Conservation (phyloP, 805 yeast species). For the Teunomyces kruisii region DNA sequence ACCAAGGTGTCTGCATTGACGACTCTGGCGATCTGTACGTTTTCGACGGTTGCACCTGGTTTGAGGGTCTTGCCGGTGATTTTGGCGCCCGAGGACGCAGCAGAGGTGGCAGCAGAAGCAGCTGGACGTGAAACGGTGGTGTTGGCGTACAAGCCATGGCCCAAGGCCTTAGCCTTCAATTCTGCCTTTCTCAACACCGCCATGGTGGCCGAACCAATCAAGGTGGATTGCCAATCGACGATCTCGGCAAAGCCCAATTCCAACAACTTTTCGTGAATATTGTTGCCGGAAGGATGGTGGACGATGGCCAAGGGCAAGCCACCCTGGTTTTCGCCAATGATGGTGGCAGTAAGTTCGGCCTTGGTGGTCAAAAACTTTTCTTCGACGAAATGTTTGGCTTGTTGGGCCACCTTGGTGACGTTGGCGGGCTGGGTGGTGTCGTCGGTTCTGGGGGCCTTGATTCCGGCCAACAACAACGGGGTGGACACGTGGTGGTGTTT, state of each 20-base stretch:
- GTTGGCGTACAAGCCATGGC: conserved; percentile 55
- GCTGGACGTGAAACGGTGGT: conserved; percentile 29
- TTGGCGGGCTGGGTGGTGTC: conserved; percentile 36
- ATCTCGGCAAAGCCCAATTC: conserved; percentile 72
- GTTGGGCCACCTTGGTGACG: conserved; percentile 64
- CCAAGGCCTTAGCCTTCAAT: conserved; percentile 56
- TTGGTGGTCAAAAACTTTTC: conserved; percentile 60
- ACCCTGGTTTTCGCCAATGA: conserved; percentile 61
- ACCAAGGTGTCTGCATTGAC: conserved; percentile 68
- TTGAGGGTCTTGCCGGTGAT: conserved; percentile 20
- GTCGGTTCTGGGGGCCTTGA: conserved; percentile 69
- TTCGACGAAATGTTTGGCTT: conserved; percentile 64
- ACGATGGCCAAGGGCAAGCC: conserved; percentile 61
- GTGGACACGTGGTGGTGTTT: conserved; percentile 54
- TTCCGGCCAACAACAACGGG: conserved; percentile 70
- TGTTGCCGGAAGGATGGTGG: conserved; percentile 71
- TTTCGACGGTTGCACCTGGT: conserved; percentile 49
- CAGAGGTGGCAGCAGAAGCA: conserved; percentile 11
- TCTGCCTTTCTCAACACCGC: conserved; percentile 61
- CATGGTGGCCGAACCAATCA: conserved; percentile 69
- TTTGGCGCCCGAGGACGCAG: conserved; percentile 14
- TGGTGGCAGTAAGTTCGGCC: conserved; percentile 48
- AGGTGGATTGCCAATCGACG: conserved; percentile 74
- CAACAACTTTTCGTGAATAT: conserved; percentile 65
- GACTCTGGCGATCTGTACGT: conserved; percentile 59